A percentile compares a stretch with the other conserved stretches of the same genome.
Evolutionary conservation across 2,329 filamentous ascomycete species (phyloP).

Genomic region (Ophiocordyceps unilateralis): DNA sequence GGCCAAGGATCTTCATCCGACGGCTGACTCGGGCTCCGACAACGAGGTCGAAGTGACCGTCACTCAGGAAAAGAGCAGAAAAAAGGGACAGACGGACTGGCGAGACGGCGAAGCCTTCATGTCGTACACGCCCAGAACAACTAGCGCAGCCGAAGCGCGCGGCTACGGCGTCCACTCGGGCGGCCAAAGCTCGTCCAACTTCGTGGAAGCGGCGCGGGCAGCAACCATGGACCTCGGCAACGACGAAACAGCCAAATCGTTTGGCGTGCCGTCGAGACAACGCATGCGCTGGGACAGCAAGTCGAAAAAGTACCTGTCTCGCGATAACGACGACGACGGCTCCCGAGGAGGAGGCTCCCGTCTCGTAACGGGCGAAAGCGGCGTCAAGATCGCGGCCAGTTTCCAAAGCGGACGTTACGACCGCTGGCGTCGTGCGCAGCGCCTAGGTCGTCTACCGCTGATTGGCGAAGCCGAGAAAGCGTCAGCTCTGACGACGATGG

Average conservation of each 20-base stretch:
- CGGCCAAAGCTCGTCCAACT: conserved; percentile 49
- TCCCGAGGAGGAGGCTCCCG: conserved; percentile 48
- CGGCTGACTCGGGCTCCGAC: too few relatives aligned
- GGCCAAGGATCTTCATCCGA: neutral
- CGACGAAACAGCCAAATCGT: conserved; percentile 67
- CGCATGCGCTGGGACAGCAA: conserved; percentile 96
- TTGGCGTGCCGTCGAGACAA: conserved; percentile 57
- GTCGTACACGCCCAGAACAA: conserved; percentile 74
- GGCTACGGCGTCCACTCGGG: conserved; percentile 88
- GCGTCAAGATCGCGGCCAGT: conserved; percentile 85
- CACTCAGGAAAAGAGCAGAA: conserved; percentile 31
- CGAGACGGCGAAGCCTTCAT: conserved; percentile 88
- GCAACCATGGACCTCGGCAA: conserved; percentile 85
- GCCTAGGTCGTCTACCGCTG: conserved; percentile 58
- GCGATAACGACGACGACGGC: conserved; percentile 88
- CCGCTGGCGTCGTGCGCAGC: conserved; percentile 75
- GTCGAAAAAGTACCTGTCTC: conserved; percentile 81
- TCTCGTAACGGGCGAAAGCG: conserved; percentile 76
- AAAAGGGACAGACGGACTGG: conserved; percentile 46
- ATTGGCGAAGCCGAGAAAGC: conserved; percentile 60
- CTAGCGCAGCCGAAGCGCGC: conserved; percentile 72
- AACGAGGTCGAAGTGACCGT: conserved; percentile 58
- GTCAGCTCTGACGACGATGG: too few relatives aligned
- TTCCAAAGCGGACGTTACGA: conserved; percentile 93
- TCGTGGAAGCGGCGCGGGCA: conserved; percentile 72